Conservation (phyloP, 2,329 filamentous ascomycete genomes). For the Metarhizium robertsii region DNA sequence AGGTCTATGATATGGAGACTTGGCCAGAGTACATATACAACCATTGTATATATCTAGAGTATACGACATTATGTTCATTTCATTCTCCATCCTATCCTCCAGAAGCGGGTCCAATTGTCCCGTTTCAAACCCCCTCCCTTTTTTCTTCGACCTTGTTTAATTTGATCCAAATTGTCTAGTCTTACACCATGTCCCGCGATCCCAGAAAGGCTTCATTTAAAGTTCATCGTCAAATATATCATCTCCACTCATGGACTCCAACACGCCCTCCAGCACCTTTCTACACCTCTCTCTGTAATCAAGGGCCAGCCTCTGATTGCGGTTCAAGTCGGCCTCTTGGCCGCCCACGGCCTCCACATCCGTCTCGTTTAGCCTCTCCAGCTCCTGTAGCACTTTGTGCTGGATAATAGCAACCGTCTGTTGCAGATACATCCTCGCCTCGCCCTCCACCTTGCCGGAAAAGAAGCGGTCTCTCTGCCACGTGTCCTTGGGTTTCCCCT, state of each 20-base stretch:
- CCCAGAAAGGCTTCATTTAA: too few species aligned
- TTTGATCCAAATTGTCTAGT: too few species aligned
- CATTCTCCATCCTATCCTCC: too few species aligned
- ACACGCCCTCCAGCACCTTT: constrained; percentile 34
- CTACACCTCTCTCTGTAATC: constrained; percentile 40
- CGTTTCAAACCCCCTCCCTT: too few species aligned
- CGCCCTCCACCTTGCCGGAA: constrained; percentile 18
- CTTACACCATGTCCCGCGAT: too few species aligned
- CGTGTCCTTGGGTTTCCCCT: constrained; percentile 14
- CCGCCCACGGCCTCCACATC: constrained; percentile 34
- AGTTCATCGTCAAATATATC: constrained; percentile 13
- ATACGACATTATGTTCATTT: too few species aligned
- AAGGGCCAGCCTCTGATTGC: constrained; percentile 37
- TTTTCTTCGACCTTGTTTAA: too few species aligned
- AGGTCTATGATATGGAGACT: background rate
- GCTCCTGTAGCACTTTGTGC: constrained; percentile 30
- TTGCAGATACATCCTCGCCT: constrained; percentile 19
- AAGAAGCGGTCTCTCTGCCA: constrained; percentile 19
- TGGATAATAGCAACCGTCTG: constrained; percentile 31
- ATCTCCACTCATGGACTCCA: constrained; percentile 28
- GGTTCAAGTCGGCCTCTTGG: constrained; percentile 26
- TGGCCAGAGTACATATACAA: background rate
- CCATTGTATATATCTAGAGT: too few species aligned
- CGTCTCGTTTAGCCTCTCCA: constrained; percentile 37
- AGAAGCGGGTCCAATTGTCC: too few species aligned